phyloP scores from a whole-genome alignment of 805 yeast genomes.

The Wickerhamiella occidentalis region DNA sequence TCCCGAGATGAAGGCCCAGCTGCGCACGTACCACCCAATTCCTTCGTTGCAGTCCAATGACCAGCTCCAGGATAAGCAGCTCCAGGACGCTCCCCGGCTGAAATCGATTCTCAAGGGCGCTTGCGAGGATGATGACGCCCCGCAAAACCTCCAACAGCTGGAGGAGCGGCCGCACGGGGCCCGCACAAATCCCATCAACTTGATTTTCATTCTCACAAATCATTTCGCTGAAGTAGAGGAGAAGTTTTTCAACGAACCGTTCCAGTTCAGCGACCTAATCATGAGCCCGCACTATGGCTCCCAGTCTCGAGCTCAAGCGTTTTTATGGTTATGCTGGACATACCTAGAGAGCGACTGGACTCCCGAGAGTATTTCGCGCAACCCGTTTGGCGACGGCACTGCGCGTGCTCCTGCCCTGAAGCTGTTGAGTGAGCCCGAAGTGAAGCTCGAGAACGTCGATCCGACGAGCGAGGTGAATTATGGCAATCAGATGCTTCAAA shows the following conservation, averaged over 20 bases:
- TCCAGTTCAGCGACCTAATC: slow-evolving; percentile 42
- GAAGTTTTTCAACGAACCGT: slow-evolving; percentile 27
- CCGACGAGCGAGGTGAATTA: slow-evolving; percentile 34
- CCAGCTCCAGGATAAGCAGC: slow-evolving; percentile 42
- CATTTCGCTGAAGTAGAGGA: slow-evolving; percentile 39
- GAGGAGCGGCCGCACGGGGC: slow-evolving; percentile 23
- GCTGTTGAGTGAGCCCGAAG: slow-evolving; percentile 23
- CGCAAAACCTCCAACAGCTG: slow-evolving; percentile 15
- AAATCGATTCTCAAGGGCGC: slow-evolving; percentile 83
- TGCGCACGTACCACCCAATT: slow-evolving; percentile 85
- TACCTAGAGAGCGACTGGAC: slow-evolving; percentile 62
- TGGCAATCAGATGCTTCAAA: slow-evolving; percentile 33
- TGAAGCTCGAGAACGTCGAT: slow-evolving; percentile 33
- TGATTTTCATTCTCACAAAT: slow-evolving; percentile 62
- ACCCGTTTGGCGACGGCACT: slow-evolving; percentile 46
- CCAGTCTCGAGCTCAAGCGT: slow-evolving; percentile 51
- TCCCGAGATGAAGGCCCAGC: slow-evolving; percentile 87
- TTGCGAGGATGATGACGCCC: slow-evolving; percentile 50
- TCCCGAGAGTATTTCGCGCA: slow-evolving; percentile 36
- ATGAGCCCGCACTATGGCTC: slow-evolving; percentile 52
- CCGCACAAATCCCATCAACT: slow-evolving; percentile 59
- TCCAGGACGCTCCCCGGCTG: slow-evolving; percentile 90
- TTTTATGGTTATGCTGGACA: slow-evolving; percentile 74
- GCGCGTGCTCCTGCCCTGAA: slow-evolving; percentile 31
- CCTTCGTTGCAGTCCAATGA: slow-evolving; percentile 73